A percentile compares a stretch with the other conserved stretches of the same genome.
phyloP scores from a whole-genome alignment of 2,329 filamentous ascomycete genomes.

The Fusarium bulbicola region DNA sequence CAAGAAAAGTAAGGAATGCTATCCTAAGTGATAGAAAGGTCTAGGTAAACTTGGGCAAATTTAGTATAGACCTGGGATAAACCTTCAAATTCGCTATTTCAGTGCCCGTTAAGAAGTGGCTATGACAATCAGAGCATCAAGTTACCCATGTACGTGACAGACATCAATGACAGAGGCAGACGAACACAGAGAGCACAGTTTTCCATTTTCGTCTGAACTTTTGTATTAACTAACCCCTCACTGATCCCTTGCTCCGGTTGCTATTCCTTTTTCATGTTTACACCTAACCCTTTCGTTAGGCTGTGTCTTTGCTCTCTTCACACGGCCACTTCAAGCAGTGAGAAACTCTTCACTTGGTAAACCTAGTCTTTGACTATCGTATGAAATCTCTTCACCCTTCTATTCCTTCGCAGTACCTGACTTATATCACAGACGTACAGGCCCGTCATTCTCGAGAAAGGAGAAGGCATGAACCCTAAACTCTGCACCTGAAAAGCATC shows the following conservation, averaged over 20 bases:
- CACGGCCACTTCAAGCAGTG: neutral
- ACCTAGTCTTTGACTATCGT: neutral
- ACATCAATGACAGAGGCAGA: neutral
- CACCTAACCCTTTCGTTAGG: too few species aligned
- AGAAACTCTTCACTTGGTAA: neutral
- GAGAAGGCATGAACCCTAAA: neutral
- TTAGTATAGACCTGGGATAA: too few species aligned
- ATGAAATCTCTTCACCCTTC: neutral
- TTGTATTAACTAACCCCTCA: neutral
- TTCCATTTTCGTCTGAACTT: neutral
- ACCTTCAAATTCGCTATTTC: neutral
- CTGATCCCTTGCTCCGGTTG: neutral
- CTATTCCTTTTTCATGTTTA: neutral
- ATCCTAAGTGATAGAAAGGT: neutral
- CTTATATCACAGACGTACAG: accelerated
- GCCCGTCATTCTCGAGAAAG: neutral
- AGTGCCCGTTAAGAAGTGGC: neutral
- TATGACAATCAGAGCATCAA: neutral
- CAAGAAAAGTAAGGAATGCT: neutral
- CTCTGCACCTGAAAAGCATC: neutral
- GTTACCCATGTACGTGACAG: neutral
- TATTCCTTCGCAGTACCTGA: neutral
- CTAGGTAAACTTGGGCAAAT: neutral
- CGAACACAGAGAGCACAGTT: neutral
- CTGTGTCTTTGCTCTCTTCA: neutral